Percentiles rank a stretch among this genome's conserved stretches.
Evolutionary conservation across 179 eudicot species (phyloP).

Genomic region (Corrigiola litoralis): DNA sequence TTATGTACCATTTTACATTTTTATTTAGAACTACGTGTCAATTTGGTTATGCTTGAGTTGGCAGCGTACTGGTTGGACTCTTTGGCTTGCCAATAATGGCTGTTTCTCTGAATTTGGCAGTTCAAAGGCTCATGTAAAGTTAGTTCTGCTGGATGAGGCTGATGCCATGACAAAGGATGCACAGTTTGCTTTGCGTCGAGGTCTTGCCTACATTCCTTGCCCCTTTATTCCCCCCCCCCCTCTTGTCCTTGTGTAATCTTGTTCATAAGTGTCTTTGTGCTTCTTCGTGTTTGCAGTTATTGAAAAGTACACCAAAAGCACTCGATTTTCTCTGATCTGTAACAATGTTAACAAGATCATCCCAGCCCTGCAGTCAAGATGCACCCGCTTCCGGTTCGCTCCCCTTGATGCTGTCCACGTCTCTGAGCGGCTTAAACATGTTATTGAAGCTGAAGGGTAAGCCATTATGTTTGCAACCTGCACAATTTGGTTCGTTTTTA

Average conservation of each 20-base stretch:
- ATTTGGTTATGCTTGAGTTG: no score
- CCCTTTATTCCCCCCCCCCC: background rate
- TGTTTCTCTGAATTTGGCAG: constrained; percentile 30
- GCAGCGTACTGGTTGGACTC: no score
- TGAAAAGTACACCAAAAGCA: constrained; percentile 91
- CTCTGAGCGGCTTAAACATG: constrained; percentile 76
- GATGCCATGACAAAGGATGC: constrained; percentile 99
- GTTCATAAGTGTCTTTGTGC: background rate
- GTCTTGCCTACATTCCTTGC: constrained; percentile 37
- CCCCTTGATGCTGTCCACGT: constrained; percentile 88
- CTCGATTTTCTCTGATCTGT: constrained; percentile 88
- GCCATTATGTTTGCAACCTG: constrained; percentile 5
- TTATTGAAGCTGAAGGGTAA: constrained; percentile 80
- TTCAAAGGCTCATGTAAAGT: constrained; percentile 67
- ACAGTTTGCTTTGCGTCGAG: constrained; percentile 96
- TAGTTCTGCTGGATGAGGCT: constrained; percentile 92
- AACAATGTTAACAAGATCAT: constrained; percentile 95
- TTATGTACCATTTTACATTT: no score
- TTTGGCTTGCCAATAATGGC: no score
- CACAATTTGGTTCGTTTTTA: no score
- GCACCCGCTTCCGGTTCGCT: constrained; percentile 95
- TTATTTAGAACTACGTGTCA: no score
- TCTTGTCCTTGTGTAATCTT: background rate
- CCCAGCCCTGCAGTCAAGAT: constrained; percentile 93
- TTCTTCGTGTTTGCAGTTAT: constrained; percentile 54